Evolutionary conservation across 1,139 yeast species (phyloP), one percentile per base, ranked within the genome.

Genomic region (Yamadazyma diospyri): DNA sequence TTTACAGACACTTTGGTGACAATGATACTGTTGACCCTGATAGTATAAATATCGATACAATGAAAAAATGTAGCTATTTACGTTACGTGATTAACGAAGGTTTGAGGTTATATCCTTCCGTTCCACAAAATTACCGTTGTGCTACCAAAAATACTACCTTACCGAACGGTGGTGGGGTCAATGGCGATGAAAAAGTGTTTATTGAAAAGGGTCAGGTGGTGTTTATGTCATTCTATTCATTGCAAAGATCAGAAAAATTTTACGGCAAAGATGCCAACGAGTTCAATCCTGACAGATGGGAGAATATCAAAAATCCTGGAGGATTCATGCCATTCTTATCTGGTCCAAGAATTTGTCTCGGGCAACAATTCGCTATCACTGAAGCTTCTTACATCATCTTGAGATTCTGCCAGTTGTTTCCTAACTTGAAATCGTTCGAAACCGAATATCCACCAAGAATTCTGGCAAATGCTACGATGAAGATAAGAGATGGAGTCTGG

Each of bases 151-250:
- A 66, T 42, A 72, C 78, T 2, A 61, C 69, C 4, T 55, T 75
- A 29, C 80, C 80, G n/a, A 57, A 54, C 18, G 80, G 80, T 15
- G 80, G 79, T 14, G 81, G 80, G 3, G 53, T 58, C 1, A 64
- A 71, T 38, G 72, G 64, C 11, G 30, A 43, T 11, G 42, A 55
- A 13, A 78, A 78, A 4, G 40, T 74, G 3, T 62, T 67, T 36
- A 51, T 73, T 23, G 56, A 55, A 28, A 69, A 70, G 59, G 67
- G 78, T 12, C 63, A 66, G 25, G 46, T 50, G 4, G 61, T 72
- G n/a, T 45, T 51, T 22, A 74, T 71, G 55, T 42, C 64, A 3
- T 67, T 69, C 5, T 69, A 59, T 41, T 42, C 62, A 11, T 53
- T 67, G 41, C 81, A 76, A 43, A 61, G 76, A 38, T 52, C 57